Conservation (phyloP, 2,329 filamentous ascomycete species). For the Erysiphe neolycopersici region DNA sequence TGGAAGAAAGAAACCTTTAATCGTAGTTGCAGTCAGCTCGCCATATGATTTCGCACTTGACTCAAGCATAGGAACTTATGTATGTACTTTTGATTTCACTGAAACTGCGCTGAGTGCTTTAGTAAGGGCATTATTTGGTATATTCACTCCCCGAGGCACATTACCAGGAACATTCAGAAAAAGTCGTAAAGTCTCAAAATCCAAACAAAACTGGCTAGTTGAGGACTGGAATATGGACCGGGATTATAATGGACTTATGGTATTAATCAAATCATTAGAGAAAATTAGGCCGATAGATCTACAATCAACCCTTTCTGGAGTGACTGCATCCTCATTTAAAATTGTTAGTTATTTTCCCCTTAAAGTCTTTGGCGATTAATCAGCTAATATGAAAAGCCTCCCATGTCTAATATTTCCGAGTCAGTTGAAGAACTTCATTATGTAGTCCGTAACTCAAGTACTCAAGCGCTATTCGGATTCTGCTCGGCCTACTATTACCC, state of each 20-base stretch:
- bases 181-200: slow-evolving; percentile 65
- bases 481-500: slow-evolving; percentile 66
- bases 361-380: background rate
- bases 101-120: slow-evolving; percentile 70
- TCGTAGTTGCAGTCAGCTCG: slow-evolving; percentile 81
- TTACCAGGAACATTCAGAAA: slow-evolving; percentile 55
- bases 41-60: slow-evolving; percentile 95
- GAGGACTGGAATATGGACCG: slow-evolving; percentile 63
- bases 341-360: slow-evolving; percentile 19
- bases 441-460: slow-evolving; percentile 83
- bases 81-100: slow-evolving; percentile 92
- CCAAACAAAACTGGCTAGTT: slow-evolving; percentile 85
- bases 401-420: slow-evolving; percentile 19
- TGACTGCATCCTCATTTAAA: slow-evolving; percentile 50
- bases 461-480: slow-evolving; percentile 73
- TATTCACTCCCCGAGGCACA: slow-evolving; percentile 31
- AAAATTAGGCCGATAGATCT: slow-evolving; percentile 39
- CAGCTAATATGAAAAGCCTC: background rate
- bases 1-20: slow-evolving; percentile 64
- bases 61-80: slow-evolving; percentile 65
- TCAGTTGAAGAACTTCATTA: slow-evolving; percentile 63
- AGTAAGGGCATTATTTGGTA: slow-evolving; percentile 61
- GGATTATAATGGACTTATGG: slow-evolving; percentile 46
- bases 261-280: slow-evolving; percentile 43
- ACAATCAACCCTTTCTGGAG: slow-evolving; percentile 33